Conservation (phyloP, 2,329 filamentous ascomycete species). For the Achaetomium macrosporum region DNA sequence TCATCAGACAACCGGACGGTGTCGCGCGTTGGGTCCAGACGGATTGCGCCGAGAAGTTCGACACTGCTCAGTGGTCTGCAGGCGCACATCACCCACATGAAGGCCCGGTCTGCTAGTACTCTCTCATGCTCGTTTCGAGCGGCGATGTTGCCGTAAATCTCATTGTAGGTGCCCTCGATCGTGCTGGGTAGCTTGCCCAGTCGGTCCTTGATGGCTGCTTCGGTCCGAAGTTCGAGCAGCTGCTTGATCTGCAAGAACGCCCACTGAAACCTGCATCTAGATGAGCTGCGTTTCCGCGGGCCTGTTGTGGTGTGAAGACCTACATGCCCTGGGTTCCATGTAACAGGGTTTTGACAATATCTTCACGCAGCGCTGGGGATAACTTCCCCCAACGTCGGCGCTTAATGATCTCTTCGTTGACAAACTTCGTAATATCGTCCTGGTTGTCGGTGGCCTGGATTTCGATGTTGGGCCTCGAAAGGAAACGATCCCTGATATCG, state of each 20-base stretch:
- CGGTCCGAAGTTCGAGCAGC: conserved; percentile 21
- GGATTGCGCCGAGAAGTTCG: conserved; percentile 2
- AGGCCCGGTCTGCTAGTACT: conserved; percentile 11
- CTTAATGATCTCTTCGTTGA: conserved; percentile 22
- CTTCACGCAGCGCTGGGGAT: conserved; percentile 11
- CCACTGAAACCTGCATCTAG: conserved; percentile 30
- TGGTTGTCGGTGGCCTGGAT: conserved; percentile 27
- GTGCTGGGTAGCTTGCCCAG: conserved; percentile 28
- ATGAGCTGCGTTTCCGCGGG: not conserved
- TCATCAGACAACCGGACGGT: not conserved
- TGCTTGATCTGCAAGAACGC: conserved; percentile 28
- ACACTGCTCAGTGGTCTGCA: not conserved
- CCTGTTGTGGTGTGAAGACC: conserved; percentile 7
- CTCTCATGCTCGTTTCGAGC: conserved; percentile 7
- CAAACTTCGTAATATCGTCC: conserved; percentile 28
- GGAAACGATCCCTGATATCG: conserved; percentile 25
- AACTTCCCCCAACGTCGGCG: conserved; percentile 20
- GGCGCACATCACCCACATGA: conserved; percentile 17
- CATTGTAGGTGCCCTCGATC: conserved; percentile 28
- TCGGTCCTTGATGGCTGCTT: conserved; percentile 22
- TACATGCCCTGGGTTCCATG: conserved; percentile 28
- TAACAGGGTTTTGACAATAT: conserved; percentile 23
- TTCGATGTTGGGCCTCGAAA: conserved; percentile 20
- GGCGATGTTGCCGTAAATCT: conserved; percentile 22
- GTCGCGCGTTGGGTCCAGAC: not conserved